Evolutionary conservation across 2,329 filamentous ascomycete species (phyloP).

Genomic region (Colletotrichum ledebouriae): DNA sequence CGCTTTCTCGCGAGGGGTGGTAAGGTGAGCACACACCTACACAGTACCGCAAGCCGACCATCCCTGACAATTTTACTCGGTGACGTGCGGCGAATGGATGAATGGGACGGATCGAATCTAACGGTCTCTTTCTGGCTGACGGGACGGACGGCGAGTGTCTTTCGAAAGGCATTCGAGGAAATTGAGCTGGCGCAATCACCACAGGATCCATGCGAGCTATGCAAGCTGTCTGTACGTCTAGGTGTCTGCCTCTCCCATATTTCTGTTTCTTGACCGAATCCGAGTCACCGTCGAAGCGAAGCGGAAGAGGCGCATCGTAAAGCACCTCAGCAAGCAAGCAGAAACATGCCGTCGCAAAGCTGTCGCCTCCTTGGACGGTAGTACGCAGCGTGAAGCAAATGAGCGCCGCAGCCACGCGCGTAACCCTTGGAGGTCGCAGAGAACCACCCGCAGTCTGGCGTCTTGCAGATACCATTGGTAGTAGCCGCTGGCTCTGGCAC

Average conservation of each 20-base stretch:
- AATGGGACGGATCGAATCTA: constrained; percentile 13
- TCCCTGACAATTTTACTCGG: constrained; percentile 7
- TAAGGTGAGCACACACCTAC: constrained; percentile 3
- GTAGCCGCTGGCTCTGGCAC: background rate
- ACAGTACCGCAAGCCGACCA: background rate
- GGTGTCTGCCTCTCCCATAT: too few relatives aligned
- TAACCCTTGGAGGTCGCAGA: background rate
- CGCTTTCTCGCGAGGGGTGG: background rate
- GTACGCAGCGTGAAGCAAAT: constrained; percentile 15
- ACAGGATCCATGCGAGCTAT: background rate
- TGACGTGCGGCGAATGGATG: constrained; percentile 19
- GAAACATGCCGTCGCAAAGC: constrained; percentile 17
- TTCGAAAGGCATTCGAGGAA: background rate
- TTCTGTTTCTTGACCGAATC: background rate
- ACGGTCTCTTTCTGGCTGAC: background rate
- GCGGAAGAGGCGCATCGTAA: constrained; percentile 12
- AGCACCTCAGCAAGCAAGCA: background rate
- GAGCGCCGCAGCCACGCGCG: constrained; percentile 19
- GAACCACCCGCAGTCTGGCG: background rate
- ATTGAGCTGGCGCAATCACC: constrained; percentile 1
- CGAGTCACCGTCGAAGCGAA: background rate
- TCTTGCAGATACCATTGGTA: background rate
- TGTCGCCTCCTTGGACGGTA: background rate
- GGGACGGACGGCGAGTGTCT: constrained; percentile 1
- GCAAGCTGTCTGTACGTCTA: background rate